Evolutionary conservation across 768 basidiomycete species (phyloP), one percentile per base, ranked within the genome.

Genomic region (Austroboletus festivus): DNA sequence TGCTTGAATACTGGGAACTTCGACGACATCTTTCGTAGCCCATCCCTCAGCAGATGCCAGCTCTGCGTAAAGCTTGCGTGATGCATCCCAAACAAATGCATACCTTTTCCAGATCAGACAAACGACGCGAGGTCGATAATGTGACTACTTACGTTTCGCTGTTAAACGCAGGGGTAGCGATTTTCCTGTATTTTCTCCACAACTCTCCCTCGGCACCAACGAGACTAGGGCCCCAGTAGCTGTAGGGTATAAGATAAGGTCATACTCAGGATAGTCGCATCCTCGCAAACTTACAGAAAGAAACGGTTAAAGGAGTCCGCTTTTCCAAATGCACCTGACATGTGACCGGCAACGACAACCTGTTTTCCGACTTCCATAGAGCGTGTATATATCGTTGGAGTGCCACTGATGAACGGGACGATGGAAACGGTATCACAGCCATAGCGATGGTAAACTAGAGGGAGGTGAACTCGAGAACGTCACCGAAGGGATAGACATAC

Each of bases 161-260:
- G 42, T 59, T 54, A 8, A 62, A 62, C 1, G 63, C 60, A 43
- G 60, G 61, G 28, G 44, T 53, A 11, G 42, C 20, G 8, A 61
- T 53, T 35, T 28, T 55, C 50, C 62, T 48, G 33, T 63, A 43
- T 26, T 50, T 63, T 34, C 50, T 64, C 56, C 62, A 58, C 12
- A 30, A 33, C 9, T 56, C 50, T 4, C 50, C 56, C 3, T 52
- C 46, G 18, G 43, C 30, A 20, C 46, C n/a, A 26, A 59, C 18
- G 11, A 63, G 34, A 21, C 41, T 65, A 5, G 54, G 49, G 16
- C 54, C 61, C 57, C 57, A 59, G 16, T 51, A 51, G 10, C 53
- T 61, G 21, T 8, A 26, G 11, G 20, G 16, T 30, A 22, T 22
- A 40, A 23, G 18, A n/a, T 63, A 30, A 10, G 19, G 30, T 21